These are phyloP conservation scores for Penicillium vulpinum DNA, from an alignment of 2,329 filamentous ascomycete genomes.

Conservation along the genomic window DNA sequence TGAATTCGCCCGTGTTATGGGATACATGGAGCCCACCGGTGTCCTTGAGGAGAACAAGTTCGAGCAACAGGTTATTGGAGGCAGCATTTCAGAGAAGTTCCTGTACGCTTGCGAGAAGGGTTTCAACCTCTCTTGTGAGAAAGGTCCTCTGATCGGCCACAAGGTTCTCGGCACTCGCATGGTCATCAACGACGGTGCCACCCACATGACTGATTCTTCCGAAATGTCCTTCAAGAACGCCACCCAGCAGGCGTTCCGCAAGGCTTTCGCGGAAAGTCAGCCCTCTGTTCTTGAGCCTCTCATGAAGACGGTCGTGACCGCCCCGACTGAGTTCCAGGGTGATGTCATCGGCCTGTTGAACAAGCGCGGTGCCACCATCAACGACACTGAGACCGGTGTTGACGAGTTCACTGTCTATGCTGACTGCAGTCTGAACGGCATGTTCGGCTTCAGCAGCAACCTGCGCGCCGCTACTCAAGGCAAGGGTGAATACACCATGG, in stretches of 20 bases:
- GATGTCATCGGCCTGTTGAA: slow-evolving; percentile 93
- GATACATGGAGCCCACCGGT: slow-evolving; percentile 84
- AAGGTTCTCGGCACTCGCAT: slow-evolving; percentile 85
- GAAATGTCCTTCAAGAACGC: slow-evolving; percentile 95
- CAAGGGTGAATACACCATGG: slow-evolving; percentile 98
- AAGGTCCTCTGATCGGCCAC: slow-evolving; percentile 90
- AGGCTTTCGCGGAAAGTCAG: slow-evolving; percentile 78
- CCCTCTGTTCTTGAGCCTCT: slow-evolving; percentile 89
- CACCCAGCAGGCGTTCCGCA: slow-evolving; percentile 94
- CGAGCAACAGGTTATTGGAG: slow-evolving; percentile 82
- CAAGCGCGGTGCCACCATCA: slow-evolving; percentile 92
- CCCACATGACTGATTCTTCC: slow-evolving; percentile 95
- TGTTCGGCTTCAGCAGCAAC: slow-evolving; percentile 96
- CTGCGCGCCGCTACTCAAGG: slow-evolving; percentile 91
- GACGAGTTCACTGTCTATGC: slow-evolving; percentile 93
- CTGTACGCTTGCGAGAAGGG: slow-evolving; percentile 93
- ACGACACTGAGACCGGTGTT: slow-evolving; percentile 88
- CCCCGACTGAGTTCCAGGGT: slow-evolving; percentile 96
- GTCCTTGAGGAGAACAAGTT: slow-evolving; percentile 75
- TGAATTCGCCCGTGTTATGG: slow-evolving; percentile 90
- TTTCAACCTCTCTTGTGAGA: slow-evolving; percentile 77
- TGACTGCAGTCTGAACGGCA: slow-evolving; percentile 90
- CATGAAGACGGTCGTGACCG: slow-evolving; percentile 97
- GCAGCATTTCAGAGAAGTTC: slow-evolving; percentile 93
- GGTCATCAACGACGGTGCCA: slow-evolving; percentile 94